Conservation (phyloP, 257 asterid genomes). For the Euphrasia confusa region DNA sequence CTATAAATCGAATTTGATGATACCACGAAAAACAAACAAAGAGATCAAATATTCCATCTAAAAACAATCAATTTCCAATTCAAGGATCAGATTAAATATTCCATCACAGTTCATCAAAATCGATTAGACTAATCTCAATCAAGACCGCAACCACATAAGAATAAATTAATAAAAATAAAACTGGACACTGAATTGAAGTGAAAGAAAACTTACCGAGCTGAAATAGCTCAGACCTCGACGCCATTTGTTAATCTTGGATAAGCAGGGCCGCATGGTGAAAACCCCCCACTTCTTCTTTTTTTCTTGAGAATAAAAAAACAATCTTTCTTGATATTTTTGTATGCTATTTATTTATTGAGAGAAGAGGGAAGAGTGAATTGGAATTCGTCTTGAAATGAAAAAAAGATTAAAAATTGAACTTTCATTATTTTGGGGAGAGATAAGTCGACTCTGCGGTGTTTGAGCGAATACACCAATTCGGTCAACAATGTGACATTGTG, state of each 20-base stretch:
- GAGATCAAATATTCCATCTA: background rate
- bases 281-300: too few relatives aligned
- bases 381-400: too few relatives aligned
- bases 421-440: too few relatives aligned
- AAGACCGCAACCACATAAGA: background rate
- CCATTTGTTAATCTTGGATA: conserved; percentile 40
- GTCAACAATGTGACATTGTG: too few relatives aligned
- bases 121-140: background rate
- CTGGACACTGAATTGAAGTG: background rate
- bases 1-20: conserved; percentile 35
- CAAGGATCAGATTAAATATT: too few relatives aligned
- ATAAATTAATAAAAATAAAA: background rate
- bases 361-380: too few relatives aligned
- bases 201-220: conserved; percentile 38
- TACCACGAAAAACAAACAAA: conserved; percentile 6
- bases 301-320: background rate
- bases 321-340: background rate
- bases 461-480: too few relatives aligned
- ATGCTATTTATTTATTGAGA: background rate
- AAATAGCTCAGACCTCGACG: conserved; percentile 34
- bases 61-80: too few relatives aligned
- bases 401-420: too few relatives aligned
- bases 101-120: background rate
- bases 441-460: too few relatives aligned
- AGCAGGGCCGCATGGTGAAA: conserved; percentile 46